Evolutionary conservation across 2,329 filamentous ascomycete genomes (phyloP), one percentile per base, ranked within the genome.

Genomic region (Scedosporium apiospermum): DNA sequence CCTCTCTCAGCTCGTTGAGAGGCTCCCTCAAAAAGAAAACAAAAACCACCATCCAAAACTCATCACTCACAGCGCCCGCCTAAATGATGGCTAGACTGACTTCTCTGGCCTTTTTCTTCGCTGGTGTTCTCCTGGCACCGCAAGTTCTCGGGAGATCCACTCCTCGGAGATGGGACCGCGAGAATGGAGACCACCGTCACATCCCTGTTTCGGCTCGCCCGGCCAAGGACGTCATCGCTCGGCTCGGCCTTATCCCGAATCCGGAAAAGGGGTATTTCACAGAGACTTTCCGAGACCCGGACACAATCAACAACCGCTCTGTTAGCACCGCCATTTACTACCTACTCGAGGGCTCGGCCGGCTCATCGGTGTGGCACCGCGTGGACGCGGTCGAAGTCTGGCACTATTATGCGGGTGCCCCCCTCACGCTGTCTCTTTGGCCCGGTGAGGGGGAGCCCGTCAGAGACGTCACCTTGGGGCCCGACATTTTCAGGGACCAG

Each of bases 361-460:
- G 77, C 0, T 65, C 73, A 18, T 83, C 80, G 3, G 68, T 75
- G 63, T 83, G 79, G 80, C 80, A 83, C 69, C 77, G 78, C 61
- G 75, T 80, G 58, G 78, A 81, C 62, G 76, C 77, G 2, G 76
- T 71, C 44, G 79, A 83, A 67, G 69, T 80, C 7, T 83, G 81
- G 81, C 81, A 83, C 66, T 76, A 79, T 71, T 82, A 82, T 60
- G 80, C 78, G 7, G 81, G 81, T 4, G 79, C 80, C 6, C 80
- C 80, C 1, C 67, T 83, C 58, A 73, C 69, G 10, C 68, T 82
- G 9, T 78, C 74, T 2, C 69, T 82, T 0, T 79, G 78, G 1
- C 68, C 63, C 21, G 69, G 82, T 60, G 73, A 82, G 62, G 79
- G 78, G 2, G 69, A 63, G 67, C 72, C 70, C 44, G 71, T 71